Percentiles rank a stretch among this genome's conserved stretches.
phyloP scores from a whole-genome alignment of 371 early-diverging fungal genomes.

The Cokeromyces recurvatus region DNA sequence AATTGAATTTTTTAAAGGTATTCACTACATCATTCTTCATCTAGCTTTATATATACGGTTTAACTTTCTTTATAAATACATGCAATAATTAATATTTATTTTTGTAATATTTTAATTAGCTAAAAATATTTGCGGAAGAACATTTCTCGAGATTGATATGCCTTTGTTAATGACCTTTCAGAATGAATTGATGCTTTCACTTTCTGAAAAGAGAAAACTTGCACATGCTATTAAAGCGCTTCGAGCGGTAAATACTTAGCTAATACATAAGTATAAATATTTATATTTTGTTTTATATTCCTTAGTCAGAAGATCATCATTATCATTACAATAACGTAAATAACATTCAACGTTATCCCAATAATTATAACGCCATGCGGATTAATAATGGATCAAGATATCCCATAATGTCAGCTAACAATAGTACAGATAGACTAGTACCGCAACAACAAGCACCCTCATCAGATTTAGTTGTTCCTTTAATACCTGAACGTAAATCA shows the following conservation, averaged over 20 bases:
- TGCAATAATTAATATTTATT: too few relatives aligned
- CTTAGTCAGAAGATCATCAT: constrained; percentile 8
- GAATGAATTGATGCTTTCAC: constrained; percentile 13
- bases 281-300: background rate
- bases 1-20: constrained; percentile 23
- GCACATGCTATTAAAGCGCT: constrained; percentile 22
- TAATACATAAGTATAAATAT: background rate
- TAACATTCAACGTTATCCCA: background rate
- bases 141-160: constrained; percentile 18
- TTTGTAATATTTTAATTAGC: too few relatives aligned
- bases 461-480: constrained; percentile 9
- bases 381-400: constrained; percentile 7
- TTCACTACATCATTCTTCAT: background rate
- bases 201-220: constrained; percentile 26
- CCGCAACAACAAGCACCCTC: background rate
- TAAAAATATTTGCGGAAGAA: constrained; percentile 17
- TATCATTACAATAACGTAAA: background rate
- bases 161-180: constrained; percentile 12
- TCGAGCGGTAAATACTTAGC: constrained; percentile 13
- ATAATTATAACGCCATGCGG: background rate
- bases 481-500: constrained; percentile 27
- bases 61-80: too few relatives aligned
- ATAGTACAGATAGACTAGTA: too few relatives aligned
- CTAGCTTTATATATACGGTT: too few relatives aligned
- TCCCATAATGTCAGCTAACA: background rate